Conservation (phyloP, 352 stramenopile species). For the Phytophthora boehmeriae region DNA sequence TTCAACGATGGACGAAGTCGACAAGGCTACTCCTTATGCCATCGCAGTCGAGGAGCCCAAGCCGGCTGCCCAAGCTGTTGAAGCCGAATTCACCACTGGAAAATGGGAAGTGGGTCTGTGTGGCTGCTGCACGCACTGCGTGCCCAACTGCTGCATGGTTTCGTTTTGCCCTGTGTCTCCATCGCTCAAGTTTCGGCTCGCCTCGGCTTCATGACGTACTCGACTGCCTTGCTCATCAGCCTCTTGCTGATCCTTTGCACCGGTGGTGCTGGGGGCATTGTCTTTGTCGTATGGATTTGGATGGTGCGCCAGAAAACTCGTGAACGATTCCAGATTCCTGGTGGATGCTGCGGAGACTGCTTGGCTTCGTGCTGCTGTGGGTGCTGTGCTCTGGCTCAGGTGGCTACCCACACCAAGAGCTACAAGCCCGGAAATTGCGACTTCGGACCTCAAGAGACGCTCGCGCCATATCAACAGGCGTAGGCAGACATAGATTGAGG, state of each 20-base stretch:
- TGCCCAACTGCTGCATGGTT: constrained; percentile 40
- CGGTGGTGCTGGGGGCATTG: constrained; percentile 6
- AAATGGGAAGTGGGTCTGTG: constrained; percentile 29
- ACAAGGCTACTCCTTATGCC: constrained; percentile 1
- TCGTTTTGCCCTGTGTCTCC: constrained; percentile 37
- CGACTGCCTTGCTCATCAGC: constrained; percentile 16
- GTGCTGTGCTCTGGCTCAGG: constrained; percentile 47
- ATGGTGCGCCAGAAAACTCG: constrained; percentile 34
- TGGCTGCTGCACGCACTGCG: constrained; percentile 27
- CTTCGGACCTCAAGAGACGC: constrained; percentile 40
- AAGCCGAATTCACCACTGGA: constrained; percentile 2
- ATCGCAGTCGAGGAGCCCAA: constrained; percentile 13
- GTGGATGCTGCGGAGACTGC: constrained; percentile 34
- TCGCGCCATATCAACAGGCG: constrained; percentile 30
- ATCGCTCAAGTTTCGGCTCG: constrained; percentile 44
- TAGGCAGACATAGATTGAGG: background rate
- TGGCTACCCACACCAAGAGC: constrained; percentile 56
- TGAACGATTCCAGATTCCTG: constrained; percentile 45
- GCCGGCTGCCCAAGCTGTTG: background rate
- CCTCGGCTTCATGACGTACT: constrained; percentile 36
- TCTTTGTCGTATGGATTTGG: constrained; percentile 28
- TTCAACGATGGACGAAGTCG: constrained; percentile 4
- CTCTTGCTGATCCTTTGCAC: constrained; percentile 15
- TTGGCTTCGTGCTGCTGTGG: constrained; percentile 39
- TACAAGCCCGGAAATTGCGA: constrained; percentile 51